These are phyloP conservation scores for Phytophthora quininea DNA, from an alignment of 352 stramenopile genomes.

Conservation along the genomic window DNA sequence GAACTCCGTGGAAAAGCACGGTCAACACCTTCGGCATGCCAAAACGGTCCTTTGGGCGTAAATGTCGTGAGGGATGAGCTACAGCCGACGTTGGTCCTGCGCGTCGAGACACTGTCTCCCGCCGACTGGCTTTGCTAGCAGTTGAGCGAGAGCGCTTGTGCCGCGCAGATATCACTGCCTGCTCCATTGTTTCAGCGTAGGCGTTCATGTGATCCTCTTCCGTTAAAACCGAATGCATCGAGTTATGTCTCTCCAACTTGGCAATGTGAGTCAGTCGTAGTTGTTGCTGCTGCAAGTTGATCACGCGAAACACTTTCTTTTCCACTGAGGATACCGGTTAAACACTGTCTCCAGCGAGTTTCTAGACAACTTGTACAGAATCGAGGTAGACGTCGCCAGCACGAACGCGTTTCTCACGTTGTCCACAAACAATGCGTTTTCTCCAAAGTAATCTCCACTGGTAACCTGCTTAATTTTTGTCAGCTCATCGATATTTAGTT, in stretches of 20 bases:
- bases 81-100: background rate
- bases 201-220: slow-evolving; percentile 42
- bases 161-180: slow-evolving; percentile 41
- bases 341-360: slow-evolving; percentile 75
- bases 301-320: slow-evolving; percentile 72
- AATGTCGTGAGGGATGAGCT: background rate
- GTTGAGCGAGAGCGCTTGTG: slow-evolving; percentile 31
- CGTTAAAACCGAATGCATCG: slow-evolving; percentile 35
- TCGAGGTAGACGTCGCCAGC: slow-evolving; percentile 63
- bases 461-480: slow-evolving; percentile 62
- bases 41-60: background rate
- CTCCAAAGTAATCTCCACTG: slow-evolving; percentile 66
- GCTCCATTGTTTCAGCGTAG: slow-evolving; percentile 41
- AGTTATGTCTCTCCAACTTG: slow-evolving; percentile 48
- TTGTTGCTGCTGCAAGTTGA: slow-evolving; percentile 62
- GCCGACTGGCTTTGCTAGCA: slow-evolving; percentile 19
- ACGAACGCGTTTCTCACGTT: slow-evolving; percentile 61
- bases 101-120: slow-evolving; percentile 14
- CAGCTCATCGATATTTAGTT: slow-evolving; percentile 28
- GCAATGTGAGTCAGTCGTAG: slow-evolving; percentile 51
- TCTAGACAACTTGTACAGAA: slow-evolving; percentile 73
- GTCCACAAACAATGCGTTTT: slow-evolving; percentile 75
- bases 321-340: slow-evolving; percentile 73
- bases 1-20: slow-evolving; percentile 33
- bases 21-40: slow-evolving; percentile 15